Evolutionary conservation across 2,329 filamentous ascomycete species (phyloP).

Genomic region (Xylariomycetidae sp.): DNA sequence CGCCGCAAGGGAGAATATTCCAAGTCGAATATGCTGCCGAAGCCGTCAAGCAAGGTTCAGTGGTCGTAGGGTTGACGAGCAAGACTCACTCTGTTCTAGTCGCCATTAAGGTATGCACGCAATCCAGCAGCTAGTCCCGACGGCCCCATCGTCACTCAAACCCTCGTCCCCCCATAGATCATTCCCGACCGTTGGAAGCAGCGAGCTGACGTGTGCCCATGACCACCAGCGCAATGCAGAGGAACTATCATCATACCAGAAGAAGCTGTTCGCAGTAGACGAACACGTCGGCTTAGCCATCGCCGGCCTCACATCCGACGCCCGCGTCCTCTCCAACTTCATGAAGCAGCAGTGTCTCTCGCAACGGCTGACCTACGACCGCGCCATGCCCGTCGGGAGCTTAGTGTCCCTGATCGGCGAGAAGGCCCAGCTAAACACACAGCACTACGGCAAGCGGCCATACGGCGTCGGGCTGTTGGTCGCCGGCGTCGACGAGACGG

Average conservation of each 20-base stretch:
- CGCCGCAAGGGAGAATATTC: conserved; percentile 98
- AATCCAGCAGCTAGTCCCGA: too few species aligned
- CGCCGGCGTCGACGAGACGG: conserved; percentile 87
- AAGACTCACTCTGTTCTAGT: conserved; percentile 97
- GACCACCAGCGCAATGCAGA: conserved; percentile 98
- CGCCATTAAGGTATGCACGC: conserved; percentile 76
- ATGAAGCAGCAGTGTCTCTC: conserved; percentile 99
- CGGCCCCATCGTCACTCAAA: not conserved
- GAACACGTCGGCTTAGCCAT: conserved; percentile 94
- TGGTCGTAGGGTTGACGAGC: conserved; percentile 94
- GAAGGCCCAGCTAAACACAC: conserved; percentile 95
- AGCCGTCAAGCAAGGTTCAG: conserved; percentile 97
- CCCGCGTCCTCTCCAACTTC: conserved; percentile 98
- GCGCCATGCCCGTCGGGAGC: conserved; percentile 82
- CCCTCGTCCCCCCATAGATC: too few species aligned
- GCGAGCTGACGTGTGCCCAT: too few species aligned
- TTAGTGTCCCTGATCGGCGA: conserved; percentile 91
- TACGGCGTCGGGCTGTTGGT: conserved; percentile 94
- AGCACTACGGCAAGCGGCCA: conserved; percentile 92
- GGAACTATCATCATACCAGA: conserved; percentile 99
- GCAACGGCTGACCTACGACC: conserved; percentile 92
- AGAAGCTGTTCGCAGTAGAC: conserved; percentile 97
- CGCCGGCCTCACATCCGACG: conserved; percentile 93
- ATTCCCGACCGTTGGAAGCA: too few species aligned
- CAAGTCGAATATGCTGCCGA: conserved; percentile 99